phyloP scores from a whole-genome alignment of 2,329 filamentous ascomycete species.

The Xylaria sp. region DNA sequence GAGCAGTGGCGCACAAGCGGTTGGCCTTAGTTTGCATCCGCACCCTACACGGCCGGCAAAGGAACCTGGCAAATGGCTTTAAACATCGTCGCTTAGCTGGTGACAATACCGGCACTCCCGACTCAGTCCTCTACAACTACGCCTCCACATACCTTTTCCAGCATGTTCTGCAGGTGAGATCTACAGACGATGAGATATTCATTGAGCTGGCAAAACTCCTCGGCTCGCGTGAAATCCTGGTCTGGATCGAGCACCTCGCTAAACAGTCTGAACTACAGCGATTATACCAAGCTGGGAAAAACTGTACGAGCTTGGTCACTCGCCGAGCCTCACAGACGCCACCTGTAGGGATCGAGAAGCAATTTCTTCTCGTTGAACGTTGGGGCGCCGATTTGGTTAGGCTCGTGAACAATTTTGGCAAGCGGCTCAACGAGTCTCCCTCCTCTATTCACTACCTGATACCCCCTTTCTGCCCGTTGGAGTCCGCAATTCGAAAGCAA shows the following conservation, averaged over 20 bases:
- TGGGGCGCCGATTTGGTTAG: conserved; percentile 35
- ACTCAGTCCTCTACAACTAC: conserved; percentile 27
- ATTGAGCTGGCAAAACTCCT: conserved; percentile 31
- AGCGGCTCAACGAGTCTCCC: conserved; percentile 19
- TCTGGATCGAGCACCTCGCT: conserved; percentile 35
- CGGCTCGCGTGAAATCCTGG: conserved; percentile 18
- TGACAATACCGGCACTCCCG: not conserved
- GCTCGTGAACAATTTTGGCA: conserved; percentile 34
- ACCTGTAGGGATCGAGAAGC: conserved; percentile 11
- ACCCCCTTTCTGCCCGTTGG: conserved; percentile 35
- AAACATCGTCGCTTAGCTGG: not conserved
- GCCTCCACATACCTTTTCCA: conserved; percentile 35
- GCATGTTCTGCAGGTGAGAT: conserved; percentile 26
- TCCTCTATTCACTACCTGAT: conserved; percentile 35
- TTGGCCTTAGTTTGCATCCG: conserved; percentile 38
- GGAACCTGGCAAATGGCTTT: not conserved
- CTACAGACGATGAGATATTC: conserved; percentile 27
- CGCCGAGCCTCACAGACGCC: conserved; percentile 23
- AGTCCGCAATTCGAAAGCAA: conserved; percentile 32
- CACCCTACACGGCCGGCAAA: conserved; percentile 20
- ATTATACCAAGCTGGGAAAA: conserved; percentile 35
- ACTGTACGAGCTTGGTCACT: conserved; percentile 18
- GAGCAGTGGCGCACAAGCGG: conserved; percentile 30
- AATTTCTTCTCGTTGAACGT: conserved; percentile 23
- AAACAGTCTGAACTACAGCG: conserved; percentile 25